Conservation (phyloP, 1,284 basidiomycete genomes). For the Stereum hirsutum region DNA sequence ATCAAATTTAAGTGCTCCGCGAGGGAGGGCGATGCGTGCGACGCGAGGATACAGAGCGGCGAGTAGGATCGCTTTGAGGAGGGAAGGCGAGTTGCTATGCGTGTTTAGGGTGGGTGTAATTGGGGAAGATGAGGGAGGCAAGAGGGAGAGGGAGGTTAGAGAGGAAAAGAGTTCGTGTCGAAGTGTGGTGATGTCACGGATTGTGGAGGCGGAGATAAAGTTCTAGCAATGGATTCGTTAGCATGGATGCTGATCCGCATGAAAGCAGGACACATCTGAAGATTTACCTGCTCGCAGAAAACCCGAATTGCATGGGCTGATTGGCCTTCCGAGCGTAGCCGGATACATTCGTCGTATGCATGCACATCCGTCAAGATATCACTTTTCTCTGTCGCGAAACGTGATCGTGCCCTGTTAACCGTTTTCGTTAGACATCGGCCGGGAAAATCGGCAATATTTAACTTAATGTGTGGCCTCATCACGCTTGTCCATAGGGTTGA, state of each 20-base stretch:
- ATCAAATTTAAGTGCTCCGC: conserved; percentile 72
- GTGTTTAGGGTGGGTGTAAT: conserved; percentile 40
- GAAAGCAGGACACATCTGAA: no score
- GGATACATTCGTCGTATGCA: conserved; percentile 66
- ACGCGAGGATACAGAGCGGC: conserved; percentile 81
- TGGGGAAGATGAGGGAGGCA: conserved; percentile 35
- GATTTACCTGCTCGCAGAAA: conserved; percentile 78
- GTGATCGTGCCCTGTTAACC: conserved; percentile 49
- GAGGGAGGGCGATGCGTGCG: conserved; percentile 68
- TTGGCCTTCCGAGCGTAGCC: conserved; percentile 41
- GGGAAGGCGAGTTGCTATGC: conserved; percentile 58
- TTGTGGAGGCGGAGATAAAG: conserved; percentile 69
- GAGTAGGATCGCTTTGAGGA: conserved; percentile 76
- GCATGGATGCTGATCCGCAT: no score
- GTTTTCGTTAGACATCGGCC: not conserved
- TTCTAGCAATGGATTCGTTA: conserved; percentile 39
- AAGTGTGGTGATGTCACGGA: conserved; percentile 79
- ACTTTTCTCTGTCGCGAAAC: conserved; percentile 68
- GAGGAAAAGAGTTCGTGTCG: conserved; percentile 73
- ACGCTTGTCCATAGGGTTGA: conserved; percentile 74
- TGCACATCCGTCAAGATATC: conserved; percentile 80
- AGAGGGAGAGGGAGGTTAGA: conserved; percentile 69
- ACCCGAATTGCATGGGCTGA: conserved; percentile 36
- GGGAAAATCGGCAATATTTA: not conserved
- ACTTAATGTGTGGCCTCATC: conserved; percentile 68